Conservation (phyloP, 2,329 filamentous ascomycete genomes). For the Pestalotiopsis sp. region DNA sequence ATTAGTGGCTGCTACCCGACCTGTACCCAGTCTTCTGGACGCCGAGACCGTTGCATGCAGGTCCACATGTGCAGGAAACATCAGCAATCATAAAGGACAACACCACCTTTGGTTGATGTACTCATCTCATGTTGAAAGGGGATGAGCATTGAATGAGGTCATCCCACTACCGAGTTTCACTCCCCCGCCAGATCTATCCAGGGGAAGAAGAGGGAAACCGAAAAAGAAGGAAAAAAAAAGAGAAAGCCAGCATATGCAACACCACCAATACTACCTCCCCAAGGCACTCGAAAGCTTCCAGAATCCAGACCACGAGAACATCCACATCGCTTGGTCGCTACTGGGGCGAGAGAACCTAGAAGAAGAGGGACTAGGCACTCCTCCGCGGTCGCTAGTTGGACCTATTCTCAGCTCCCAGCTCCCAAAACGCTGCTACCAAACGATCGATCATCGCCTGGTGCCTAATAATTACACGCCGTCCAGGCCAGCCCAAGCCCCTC, state of each 20-base stretch:
- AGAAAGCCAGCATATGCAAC: neutral
- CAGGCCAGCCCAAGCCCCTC: neutral
- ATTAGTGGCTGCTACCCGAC: neutral
- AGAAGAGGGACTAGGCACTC: neutral
- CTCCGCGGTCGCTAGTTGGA: neutral
- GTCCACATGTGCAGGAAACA: neutral
- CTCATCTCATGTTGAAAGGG: neutral
- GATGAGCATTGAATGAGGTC: neutral
- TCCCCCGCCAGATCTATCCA: neutral
- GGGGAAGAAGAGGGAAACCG: neutral
- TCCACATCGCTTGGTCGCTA: neutral
- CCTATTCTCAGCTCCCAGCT: neutral
- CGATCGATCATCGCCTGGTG: neutral
- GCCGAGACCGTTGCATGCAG: neutral
- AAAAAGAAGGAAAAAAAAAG: neutral
- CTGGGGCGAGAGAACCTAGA: neutral
- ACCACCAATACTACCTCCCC: neutral
- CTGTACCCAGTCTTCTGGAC: neutral
- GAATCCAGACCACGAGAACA: neutral
- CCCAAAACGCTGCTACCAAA: too few species aligned
- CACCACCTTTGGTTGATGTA: neutral
- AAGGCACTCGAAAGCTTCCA: neutral
- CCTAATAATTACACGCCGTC: neutral
- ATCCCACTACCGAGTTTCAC: neutral
- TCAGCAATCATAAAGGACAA: neutral